Base-by-base conservation (phyloP, 2,329 filamentous ascomycete species). In the Didymella glomerata region DNA sequence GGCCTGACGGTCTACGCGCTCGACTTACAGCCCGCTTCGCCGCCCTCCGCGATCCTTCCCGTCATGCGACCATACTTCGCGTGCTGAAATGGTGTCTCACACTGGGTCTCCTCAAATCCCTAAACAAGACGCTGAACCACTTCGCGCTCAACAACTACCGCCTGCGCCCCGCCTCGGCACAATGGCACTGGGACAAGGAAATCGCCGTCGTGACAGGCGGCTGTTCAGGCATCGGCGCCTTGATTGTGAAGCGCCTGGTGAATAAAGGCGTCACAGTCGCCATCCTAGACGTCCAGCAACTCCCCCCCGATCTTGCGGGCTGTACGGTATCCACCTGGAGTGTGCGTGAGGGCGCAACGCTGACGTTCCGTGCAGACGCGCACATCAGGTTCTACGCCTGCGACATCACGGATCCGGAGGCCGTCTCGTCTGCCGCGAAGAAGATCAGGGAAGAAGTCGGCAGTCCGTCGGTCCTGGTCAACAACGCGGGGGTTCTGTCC, bases 141-240 rank as follows among this genome's bases (percentile, higher is more conserved):
- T 51, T 74, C 13, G 75, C 76, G 20, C 63, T 76, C 24, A 77
- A 82, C 70, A 74, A 77, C 44, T 81, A 77, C 69, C 72, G 75
- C 13, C 48, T 77, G 11, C 67, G 63, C 47, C 73, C 73, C 7
- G 71, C 76, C 57, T 75, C 74, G 59, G 68, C 73, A 47, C 64
- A 66, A 11, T 77, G 76, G 76, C 63, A 67, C 2, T 77, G 69
- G 70, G 65, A 60, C 5, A 38, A 64, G 7, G 76, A 78, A 48
- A 60, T 78, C 11, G 75, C 72, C 2, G 74, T 77, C 28, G 64
- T 78, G 2, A 78, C 76, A 2, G 76, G 76, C 10, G 76, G 76
- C 2, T 75, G 73, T 51, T 70, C 69, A 47, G 76, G 76, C 7
- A 76, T 78, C 52, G 76, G 76, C n/a, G 62, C 66, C 45, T 51